Evolutionary conservation across 768 basidiomycete genomes (phyloP).

Genomic region (Trametes sanguinea): DNA sequence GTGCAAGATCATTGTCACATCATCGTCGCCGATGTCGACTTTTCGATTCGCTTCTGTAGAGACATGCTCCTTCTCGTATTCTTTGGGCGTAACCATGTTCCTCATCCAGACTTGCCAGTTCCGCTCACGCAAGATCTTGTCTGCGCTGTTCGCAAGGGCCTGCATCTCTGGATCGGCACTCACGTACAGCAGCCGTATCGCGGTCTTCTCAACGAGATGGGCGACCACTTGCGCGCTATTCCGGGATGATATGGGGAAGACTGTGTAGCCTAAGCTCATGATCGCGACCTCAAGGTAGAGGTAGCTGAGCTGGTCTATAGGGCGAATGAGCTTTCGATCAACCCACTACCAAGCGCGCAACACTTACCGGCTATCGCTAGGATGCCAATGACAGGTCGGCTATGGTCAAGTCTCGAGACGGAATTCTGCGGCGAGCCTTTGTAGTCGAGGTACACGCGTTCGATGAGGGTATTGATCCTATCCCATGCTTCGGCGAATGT

Average conservation of each 20-base stretch:
- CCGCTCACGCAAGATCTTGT: background rate
- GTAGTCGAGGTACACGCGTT: background rate
- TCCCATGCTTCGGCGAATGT: background rate
- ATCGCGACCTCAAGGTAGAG: constrained; percentile 18
- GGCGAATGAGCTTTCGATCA: background rate
- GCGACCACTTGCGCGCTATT: constrained; percentile 33
- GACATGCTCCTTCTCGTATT: background rate
- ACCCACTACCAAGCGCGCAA: background rate
- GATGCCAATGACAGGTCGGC: background rate
- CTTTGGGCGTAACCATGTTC: background rate
- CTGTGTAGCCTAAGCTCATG: constrained; percentile 22
- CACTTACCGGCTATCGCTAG: background rate
- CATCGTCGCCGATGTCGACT: background rate
- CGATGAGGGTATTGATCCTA: background rate
- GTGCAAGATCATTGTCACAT: background rate
- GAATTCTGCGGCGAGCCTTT: too few species aligned
- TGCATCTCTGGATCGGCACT: constrained; percentile 21
- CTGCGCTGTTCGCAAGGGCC: background rate
- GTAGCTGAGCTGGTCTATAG: constrained; percentile 29
- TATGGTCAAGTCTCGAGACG: too few species aligned
- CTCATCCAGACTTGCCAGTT: background rate
- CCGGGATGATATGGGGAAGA: constrained; percentile 30
- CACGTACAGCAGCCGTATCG: constrained; percentile 26
- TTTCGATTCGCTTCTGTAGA: background rate
- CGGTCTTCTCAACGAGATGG: constrained; percentile 32